Evolutionary conservation across 352 stramenopile genomes (phyloP).

Genomic region (Phytophthora capsici): DNA sequence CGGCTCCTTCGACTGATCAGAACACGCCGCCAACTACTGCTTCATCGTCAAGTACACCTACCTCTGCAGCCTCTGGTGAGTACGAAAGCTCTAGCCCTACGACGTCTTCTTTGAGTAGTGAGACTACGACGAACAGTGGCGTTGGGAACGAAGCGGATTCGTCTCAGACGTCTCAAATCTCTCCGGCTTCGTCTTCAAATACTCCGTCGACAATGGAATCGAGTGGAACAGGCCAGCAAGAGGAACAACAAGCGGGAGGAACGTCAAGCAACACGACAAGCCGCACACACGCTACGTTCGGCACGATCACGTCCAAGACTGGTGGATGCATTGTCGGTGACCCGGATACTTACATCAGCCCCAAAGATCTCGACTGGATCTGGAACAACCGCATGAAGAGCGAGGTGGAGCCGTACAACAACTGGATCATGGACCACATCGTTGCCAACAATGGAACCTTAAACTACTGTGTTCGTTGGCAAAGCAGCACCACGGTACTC

Average conservation of each 20-base stretch:
- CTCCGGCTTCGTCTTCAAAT: constrained; percentile 11
- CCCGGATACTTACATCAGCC: constrained; percentile 24
- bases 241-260: neutral
- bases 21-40: neutral
- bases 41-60: constrained; percentile 10
- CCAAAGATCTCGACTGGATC: constrained; percentile 22
- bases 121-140: neutral
- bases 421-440: constrained; percentile 43
- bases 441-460: constrained; percentile 34
- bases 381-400: constrained; percentile 26
- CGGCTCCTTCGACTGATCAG: constrained; percentile 2
- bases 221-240: neutral
- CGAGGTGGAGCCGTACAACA: constrained; percentile 7
- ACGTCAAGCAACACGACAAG: neutral
- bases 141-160: constrained; percentile 1
- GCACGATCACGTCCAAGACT: constrained; percentile 25
- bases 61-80: constrained; percentile 3
- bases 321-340: constrained; percentile 25
- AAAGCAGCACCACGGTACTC: constrained; percentile 37
- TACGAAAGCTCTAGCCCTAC: neutral
- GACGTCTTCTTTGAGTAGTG: neutral
- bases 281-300: constrained; percentile 20
- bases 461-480: constrained; percentile 55
- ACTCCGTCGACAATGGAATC: neutral
- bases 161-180: constrained; percentile 1